Conservation (phyloP, 768 basidiomycete species). For the Boletus patriciae region DNA sequence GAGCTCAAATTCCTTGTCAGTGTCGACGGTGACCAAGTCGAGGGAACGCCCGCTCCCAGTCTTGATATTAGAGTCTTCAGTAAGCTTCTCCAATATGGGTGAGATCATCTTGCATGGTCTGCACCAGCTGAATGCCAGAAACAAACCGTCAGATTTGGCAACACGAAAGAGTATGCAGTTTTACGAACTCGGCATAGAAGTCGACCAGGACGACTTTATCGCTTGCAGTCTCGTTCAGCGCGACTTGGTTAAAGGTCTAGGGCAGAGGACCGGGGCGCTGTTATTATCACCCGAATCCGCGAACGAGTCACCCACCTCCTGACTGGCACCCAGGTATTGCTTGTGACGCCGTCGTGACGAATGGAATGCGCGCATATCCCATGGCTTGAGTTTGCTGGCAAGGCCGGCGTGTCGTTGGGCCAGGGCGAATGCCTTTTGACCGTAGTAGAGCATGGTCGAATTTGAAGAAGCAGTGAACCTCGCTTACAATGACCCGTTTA, state of each 20-base stretch:
- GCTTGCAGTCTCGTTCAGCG: slow-evolving; percentile 33
- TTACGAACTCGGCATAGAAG: slow-evolving; percentile 74
- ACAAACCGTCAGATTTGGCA: slow-evolving; percentile 1
- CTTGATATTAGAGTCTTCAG: slow-evolving; percentile 42
- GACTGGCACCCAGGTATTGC: slow-evolving; percentile 48
- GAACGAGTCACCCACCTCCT: slow-evolving; percentile 36
- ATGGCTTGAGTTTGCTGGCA: slow-evolving; percentile 24
- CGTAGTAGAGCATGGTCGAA: slow-evolving; percentile 18
- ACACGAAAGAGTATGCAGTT: not conserved
- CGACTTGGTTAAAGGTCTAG: slow-evolving; percentile 39
- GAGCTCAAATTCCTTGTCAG: slow-evolving; percentile 53
- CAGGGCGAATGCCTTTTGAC: slow-evolving; percentile 1
- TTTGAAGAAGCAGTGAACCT: not conserved
- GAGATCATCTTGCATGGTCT: slow-evolving; percentile 71
- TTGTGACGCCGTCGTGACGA: slow-evolving; percentile 32
- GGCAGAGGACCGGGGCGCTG: not conserved
- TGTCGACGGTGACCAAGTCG: slow-evolving; percentile 73
- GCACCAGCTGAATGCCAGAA: slow-evolving; percentile 60
- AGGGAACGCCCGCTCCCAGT: slow-evolving; percentile 56
- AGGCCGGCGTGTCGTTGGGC: slow-evolving; percentile 6
- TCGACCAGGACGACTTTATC: slow-evolving; percentile 68
- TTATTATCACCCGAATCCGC: not conserved
- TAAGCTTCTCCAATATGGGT: slow-evolving; percentile 64
- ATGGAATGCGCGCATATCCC: slow-evolving; percentile 37
- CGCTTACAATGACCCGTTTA: not conserved